These are phyloP conservation scores for Lagenidium giganteum DNA, from an alignment of 352 stramenopile species.

Conservation along the genomic window DNA sequence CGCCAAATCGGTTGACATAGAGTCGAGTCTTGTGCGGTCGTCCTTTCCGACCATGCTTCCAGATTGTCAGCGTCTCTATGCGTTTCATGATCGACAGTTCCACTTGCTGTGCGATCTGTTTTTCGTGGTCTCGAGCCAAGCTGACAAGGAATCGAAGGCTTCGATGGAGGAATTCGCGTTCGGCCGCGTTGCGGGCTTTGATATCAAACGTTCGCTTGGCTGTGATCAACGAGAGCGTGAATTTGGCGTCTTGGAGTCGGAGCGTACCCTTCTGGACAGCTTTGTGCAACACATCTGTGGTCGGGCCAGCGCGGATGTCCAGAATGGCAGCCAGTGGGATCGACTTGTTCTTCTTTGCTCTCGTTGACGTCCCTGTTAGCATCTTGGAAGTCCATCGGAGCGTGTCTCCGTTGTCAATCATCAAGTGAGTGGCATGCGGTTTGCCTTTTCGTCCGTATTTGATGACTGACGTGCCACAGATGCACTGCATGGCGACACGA, in stretches of 20 bases:
- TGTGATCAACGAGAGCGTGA: constrained; percentile 74
- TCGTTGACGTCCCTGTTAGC: constrained; percentile 14
- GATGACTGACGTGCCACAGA: constrained; percentile 59
- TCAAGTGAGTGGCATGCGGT: constrained; percentile 62
- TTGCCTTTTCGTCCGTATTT: constrained; percentile 82
- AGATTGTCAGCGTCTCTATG: constrained; percentile 62
- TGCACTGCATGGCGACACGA: constrained; percentile 74
- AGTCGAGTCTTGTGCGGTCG: constrained; percentile 80
- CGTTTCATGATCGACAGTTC: constrained; percentile 84
- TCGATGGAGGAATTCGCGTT: constrained; percentile 74
- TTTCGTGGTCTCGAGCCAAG: constrained; percentile 66
- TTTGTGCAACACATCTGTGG: constrained; percentile 56
- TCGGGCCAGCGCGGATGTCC: constrained; percentile 41
- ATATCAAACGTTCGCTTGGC: constrained; percentile 71
- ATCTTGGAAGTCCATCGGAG: constrained; percentile 81
- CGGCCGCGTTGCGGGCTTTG: constrained; percentile 53
- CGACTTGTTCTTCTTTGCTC: constrained; percentile 38
- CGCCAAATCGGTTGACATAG: constrained; percentile 76
- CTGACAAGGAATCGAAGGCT: constrained; percentile 72
- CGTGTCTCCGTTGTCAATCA: constrained; percentile 75
- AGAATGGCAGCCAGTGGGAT: constrained; percentile 59
- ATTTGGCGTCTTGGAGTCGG: constrained; percentile 46
- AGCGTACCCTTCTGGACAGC: constrained; percentile 71
- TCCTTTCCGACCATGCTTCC: constrained; percentile 76
- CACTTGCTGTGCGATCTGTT: constrained; percentile 69